phyloP scores from a whole-genome alignment of 192 early-diverging fungal species.

The Linnemannia schmuckeri region DNA sequence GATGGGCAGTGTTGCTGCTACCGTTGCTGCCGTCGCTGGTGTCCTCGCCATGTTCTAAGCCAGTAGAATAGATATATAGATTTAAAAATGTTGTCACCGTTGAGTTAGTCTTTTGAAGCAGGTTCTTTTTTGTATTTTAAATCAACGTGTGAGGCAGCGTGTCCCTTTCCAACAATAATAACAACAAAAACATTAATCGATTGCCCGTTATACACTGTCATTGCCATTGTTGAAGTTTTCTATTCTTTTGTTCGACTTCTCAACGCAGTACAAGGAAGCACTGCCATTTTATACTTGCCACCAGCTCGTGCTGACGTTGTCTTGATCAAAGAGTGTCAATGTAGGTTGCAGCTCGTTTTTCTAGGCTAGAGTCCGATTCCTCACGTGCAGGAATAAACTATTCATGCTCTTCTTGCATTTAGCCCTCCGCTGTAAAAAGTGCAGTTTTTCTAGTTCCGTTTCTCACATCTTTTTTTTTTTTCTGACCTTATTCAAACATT shows the following conservation, averaged over 20 bases:
- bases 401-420: background rate
- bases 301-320: too few relatives aligned
- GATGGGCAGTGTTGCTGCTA: slow-evolving; percentile 14
- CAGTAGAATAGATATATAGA: background rate
- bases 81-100: background rate
- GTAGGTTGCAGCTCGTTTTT: too few relatives aligned
- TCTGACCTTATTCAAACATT: background rate
- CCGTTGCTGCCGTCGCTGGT: slow-evolving; percentile 2
- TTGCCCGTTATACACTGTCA: background rate
- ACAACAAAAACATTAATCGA: background rate
- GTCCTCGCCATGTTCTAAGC: slow-evolving; percentile 16
- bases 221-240: background rate
- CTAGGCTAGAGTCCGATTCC: background rate
- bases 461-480: too few relatives aligned
- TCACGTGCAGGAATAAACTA: background rate
- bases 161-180: background rate
- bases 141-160: background rate
- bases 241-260: background rate
- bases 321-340: too few relatives aligned
- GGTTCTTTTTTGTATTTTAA: background rate
- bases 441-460: background rate
- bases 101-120: background rate
- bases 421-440: background rate
- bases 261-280: background rate
- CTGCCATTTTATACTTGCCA: too few relatives aligned